Percentiles rank a stretch among this genome's conserved stretches.
phyloP scores from a whole-genome alignment of 176 grass and related monocot species.

The Oryza meyeriana region DNA sequence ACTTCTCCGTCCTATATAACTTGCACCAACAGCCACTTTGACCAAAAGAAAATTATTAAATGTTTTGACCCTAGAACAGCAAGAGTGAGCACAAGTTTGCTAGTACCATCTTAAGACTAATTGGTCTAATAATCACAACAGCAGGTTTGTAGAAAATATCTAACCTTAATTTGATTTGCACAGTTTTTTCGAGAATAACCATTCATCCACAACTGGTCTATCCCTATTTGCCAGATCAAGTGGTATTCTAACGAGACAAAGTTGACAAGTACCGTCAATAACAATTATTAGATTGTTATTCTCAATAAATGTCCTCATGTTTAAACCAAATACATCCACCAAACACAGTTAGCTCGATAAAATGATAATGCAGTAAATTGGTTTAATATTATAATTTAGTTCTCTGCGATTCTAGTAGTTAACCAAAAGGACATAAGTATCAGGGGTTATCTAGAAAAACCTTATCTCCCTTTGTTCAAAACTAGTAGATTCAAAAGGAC shows the following conservation, averaged over 20 bases:
- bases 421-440: background rate
- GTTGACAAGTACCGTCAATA: background rate
- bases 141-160: background rate
- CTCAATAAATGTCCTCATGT: background rate
- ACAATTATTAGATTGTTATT: background rate
- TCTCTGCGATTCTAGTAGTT: background rate
- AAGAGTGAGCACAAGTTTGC: background rate
- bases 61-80: background rate
- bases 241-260: background rate
- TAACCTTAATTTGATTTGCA: background rate
- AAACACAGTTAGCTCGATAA: background rate
- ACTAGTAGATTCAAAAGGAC: background rate
- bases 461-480: background rate
- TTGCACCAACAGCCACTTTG: background rate
- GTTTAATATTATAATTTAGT: background rate
- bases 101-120: background rate
- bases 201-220: background rate
- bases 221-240: background rate
- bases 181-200: background rate
- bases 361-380: background rate
- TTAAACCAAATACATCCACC: background rate
- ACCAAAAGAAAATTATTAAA: background rate
- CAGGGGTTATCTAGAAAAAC: background rate
- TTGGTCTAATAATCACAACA: background rate
- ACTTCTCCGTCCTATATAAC: background rate